Base-by-base conservation (phyloP, 495 filamentous ascomycete species). In the Penicillium lagena region DNA sequence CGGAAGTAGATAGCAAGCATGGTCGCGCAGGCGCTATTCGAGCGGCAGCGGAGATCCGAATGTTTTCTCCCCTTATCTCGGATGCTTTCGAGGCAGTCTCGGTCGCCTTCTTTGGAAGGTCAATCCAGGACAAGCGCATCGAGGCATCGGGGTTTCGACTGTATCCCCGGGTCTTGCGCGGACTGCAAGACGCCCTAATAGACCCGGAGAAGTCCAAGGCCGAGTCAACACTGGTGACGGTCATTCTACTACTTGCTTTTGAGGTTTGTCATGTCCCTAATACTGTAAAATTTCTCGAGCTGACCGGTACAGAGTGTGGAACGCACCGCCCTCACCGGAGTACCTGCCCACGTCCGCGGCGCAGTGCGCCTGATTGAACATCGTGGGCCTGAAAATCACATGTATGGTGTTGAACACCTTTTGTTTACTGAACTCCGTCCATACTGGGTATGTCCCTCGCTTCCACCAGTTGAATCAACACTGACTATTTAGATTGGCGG, bases 321-420 rank as follows among this genome's bases (percentile, higher is more conserved):
- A 46, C 54, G 67, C 10, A 73, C 67, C 5, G 60, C 66, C 4
- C 51, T 63, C 29, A 55, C 41, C 3, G 64, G 62, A 22, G 60
- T 72, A 10, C 34, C 52, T 1, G 64, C 69, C 29, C 68, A 73
- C 43, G 64, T 71, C n/a, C 52, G 56, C 35, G 69, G 67, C 40
- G 69, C 67, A 8, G 52, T 68, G 37, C 67, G 63, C 39, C 30
- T 73, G 39, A 70, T 73, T 30, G 60, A 73, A 37, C 69, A 73
- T 50, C 64, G 69, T 12, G 69, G 69, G 7, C 69, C 69, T 0
- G 67, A 70, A 40, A 71, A 64, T 31, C 69, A 73, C 41, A 63
- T 71, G 39, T 63, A 66, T 43, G 69, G 69, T 9, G 67, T 73
- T 0, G 69, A 73, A 28, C 69, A 73, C 49, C 49, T 70, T 7